These are phyloP conservation scores for Hymenoscyphus fraxineus DNA, from an alignment of 2,329 filamentous ascomycete species.

Conservation along the genomic window DNA sequence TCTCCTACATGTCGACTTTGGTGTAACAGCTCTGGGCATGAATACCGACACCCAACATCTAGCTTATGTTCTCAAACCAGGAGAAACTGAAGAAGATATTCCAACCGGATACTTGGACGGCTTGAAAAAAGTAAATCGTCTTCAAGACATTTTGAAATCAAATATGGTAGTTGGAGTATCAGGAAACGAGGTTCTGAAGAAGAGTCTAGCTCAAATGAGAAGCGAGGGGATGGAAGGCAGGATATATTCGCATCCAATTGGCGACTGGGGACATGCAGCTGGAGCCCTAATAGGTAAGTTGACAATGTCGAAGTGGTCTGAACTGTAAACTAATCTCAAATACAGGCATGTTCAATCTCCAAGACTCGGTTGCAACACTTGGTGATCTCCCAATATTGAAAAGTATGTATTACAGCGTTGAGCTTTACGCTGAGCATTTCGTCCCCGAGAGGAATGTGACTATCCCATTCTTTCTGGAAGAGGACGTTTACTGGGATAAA, in stretches of 20 bases:
- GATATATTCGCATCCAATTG: constrained; percentile 48
- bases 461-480: constrained; percentile 46
- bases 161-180: constrained; percentile 44
- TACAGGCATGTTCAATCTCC: constrained; percentile 48
- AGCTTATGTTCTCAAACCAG: constrained; percentile 45
- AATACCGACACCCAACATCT: constrained; percentile 51
- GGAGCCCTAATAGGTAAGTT: constrained; percentile 45
- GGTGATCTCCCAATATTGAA: constrained; percentile 45
- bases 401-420: constrained; percentile 48
- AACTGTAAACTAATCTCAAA: background rate
- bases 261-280: constrained; percentile 49
- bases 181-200: constrained; percentile 44
- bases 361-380: constrained; percentile 44
- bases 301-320: background rate
- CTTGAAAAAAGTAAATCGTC: constrained; percentile 43
- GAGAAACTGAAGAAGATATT: constrained; percentile 40
- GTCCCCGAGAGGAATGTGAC: constrained; percentile 44
- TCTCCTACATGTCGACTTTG: constrained; percentile 48
- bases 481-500: constrained; percentile 47
- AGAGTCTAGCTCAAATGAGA: constrained; percentile 39
- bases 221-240: constrained; percentile 43
- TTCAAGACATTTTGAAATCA: constrained; percentile 45
- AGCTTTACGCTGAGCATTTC: constrained; percentile 46
- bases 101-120: constrained; percentile 42
- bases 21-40: constrained; percentile 44